Percentiles rank a stretch among this genome's conserved stretches.
phyloP scores from a whole-genome alignment of 2,329 filamentous ascomycete genomes.

The Colletotrichum navitas region DNA sequence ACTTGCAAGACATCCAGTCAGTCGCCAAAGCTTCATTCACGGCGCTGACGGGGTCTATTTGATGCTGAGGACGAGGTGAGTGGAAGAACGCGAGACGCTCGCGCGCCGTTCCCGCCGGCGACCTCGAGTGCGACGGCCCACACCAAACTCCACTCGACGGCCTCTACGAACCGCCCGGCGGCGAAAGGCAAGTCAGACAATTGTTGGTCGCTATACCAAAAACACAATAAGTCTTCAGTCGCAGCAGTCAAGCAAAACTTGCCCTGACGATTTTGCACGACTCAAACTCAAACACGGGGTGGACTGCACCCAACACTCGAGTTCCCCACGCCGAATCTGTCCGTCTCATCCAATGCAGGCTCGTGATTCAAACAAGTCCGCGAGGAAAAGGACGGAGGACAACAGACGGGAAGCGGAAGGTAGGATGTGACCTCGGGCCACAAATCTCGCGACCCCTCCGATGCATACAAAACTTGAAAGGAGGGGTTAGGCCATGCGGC shows the following conservation, averaged over 20 bases:
- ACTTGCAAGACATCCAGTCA: conserved; percentile 14
- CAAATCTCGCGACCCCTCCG: conserved; percentile 1
- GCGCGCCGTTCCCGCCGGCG: conserved; percentile 23
- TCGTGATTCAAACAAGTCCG: conserved; percentile 9
- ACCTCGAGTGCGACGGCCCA: not conserved
- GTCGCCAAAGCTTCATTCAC: conserved; percentile 24
- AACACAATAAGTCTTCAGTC: conserved; percentile 7
- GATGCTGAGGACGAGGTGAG: conserved; percentile 24
- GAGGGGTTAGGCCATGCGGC: conserved; percentile 10
- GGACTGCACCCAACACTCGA: conserved; percentile 3
- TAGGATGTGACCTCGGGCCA: conserved; percentile 26
- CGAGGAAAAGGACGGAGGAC: conserved; percentile 34
- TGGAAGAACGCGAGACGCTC: conserved; percentile 23
- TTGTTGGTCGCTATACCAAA: not conserved
- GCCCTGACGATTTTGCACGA: conserved; percentile 7
- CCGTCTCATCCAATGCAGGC: conserved; percentile 30
- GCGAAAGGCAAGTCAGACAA: not conserved
- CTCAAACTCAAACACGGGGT: conserved; percentile 18
- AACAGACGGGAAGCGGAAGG: conserved; percentile 27
- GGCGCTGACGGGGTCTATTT: conserved; percentile 21
- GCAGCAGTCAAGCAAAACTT: conserved; percentile 15
- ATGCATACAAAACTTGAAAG: conserved; percentile 23
- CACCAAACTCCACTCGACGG: conserved; percentile 4
- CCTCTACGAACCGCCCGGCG: not conserved
- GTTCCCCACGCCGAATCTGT: conserved; percentile 18